Evolutionary conservation across 1,284 basidiomycete genomes (phyloP).

Genomic region (Ceraceosorus guamensis): DNA sequence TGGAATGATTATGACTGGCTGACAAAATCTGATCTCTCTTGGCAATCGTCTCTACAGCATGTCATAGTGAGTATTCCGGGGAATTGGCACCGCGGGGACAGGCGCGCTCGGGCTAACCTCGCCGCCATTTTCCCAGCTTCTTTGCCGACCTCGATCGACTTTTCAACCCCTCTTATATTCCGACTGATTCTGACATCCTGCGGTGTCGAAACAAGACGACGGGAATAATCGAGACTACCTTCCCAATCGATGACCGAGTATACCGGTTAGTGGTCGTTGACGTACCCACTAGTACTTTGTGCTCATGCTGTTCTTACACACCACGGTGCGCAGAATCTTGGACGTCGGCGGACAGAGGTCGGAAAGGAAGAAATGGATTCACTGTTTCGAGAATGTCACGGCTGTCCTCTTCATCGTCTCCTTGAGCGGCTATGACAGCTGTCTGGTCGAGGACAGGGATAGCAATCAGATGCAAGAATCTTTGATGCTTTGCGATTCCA

Average conservation of each 20-base stretch:
- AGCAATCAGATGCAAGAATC: slow-evolving; percentile 95
- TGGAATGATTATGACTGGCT: too few species aligned
- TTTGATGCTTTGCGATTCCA: slow-evolving; percentile 89
- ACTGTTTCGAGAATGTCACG: slow-evolving; percentile 55
- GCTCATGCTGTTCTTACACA: not conserved
- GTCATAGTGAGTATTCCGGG: slow-evolving; percentile 21
- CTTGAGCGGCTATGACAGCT: slow-evolving; percentile 82
- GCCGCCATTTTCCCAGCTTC: slow-evolving; percentile 52
- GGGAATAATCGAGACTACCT: slow-evolving; percentile 87
- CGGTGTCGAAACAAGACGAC: slow-evolving; percentile 78
- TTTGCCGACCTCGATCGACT: slow-evolving; percentile 69
- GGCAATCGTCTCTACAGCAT: slow-evolving; percentile 13
- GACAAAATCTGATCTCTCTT: not conserved
- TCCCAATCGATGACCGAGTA: slow-evolving; percentile 52
- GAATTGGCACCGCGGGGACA: slow-evolving; percentile 1
- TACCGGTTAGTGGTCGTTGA: slow-evolving; percentile 14
- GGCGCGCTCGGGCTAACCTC: not conserved
- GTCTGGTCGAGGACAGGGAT: slow-evolving; percentile 83
- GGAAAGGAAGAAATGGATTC: slow-evolving; percentile 57
- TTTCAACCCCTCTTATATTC: slow-evolving; percentile 64
- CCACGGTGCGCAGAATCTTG: slow-evolving; percentile 57
- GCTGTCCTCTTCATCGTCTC: slow-evolving; percentile 80
- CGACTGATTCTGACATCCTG: slow-evolving; percentile 70
- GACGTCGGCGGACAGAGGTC: slow-evolving; percentile 71
- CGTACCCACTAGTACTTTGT: not conserved